These are phyloP conservation scores for Aspergillus sp. DNA, from an alignment of 2,329 filamentous ascomycete genomes.

Conservation along the genomic window DNA sequence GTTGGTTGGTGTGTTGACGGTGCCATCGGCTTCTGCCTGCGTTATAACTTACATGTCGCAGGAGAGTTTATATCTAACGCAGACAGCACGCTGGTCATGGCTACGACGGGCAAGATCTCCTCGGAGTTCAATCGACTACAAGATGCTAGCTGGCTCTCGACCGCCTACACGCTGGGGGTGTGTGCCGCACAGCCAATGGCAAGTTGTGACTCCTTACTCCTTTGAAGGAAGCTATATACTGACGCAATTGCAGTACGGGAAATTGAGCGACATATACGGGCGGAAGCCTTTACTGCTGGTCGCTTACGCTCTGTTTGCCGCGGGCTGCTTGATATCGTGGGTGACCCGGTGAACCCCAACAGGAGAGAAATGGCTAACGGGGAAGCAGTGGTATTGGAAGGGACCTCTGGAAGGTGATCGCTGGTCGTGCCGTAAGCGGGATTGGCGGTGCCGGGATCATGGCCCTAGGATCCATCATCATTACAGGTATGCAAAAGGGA, in stretches of 20 bases:
- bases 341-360: background rate
- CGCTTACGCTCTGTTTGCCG: slow-evolving; percentile 53
- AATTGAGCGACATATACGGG: slow-evolving; percentile 59
- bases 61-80: slow-evolving; percentile 66
- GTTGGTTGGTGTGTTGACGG: slow-evolving; percentile 24
- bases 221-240: background rate
- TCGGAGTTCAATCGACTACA: slow-evolving; percentile 60
- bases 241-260: slow-evolving; percentile 45
- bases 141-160: slow-evolving; percentile 60
- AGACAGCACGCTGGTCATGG: slow-evolving; percentile 64
- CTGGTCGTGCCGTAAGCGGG: slow-evolving; percentile 43
- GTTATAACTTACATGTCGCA: slow-evolving; percentile 13
- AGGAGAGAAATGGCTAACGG: background rate
- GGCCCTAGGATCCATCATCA: slow-evolving; percentile 47
- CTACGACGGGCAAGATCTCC: slow-evolving; percentile 62
- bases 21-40: background rate
- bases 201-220: slow-evolving; percentile 11
- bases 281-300: slow-evolving; percentile 52
- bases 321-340: slow-evolving; percentile 44
- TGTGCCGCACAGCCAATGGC: slow-evolving; percentile 56
- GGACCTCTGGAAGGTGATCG: slow-evolving; percentile 41
- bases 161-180: slow-evolving; percentile 52
- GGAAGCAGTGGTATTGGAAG: slow-evolving; percentile 35
- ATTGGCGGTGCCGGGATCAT: slow-evolving; percentile 47
- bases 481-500: slow-evolving; percentile 32